Conservation (phyloP, 352 stramenopile species). For the Globisporangium spiculum region DNA sequence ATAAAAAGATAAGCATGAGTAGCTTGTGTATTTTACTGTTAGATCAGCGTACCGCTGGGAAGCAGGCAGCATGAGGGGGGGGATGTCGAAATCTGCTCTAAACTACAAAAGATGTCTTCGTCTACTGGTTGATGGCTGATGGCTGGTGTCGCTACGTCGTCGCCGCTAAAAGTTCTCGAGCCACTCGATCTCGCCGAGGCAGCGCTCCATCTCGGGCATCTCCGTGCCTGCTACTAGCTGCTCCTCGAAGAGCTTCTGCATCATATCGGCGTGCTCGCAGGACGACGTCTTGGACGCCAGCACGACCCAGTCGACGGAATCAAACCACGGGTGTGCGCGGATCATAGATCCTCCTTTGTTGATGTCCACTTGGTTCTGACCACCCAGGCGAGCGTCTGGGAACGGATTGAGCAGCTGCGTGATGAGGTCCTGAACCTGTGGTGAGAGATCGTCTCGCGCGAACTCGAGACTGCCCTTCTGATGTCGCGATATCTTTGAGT, state of each 20-base stretch:
- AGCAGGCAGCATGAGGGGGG: no score
- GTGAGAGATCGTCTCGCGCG: constrained; percentile 44
- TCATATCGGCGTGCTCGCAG: constrained; percentile 40
- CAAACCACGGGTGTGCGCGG: constrained; percentile 80
- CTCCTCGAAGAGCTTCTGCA: constrained; percentile 61
- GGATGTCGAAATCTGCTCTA: neutral
- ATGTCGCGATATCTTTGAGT: constrained; percentile 84
- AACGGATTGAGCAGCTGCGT: constrained; percentile 71
- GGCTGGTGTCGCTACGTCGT: neutral
- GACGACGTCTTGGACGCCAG: constrained; percentile 68
- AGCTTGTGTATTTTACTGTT: neutral
- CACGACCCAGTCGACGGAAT: constrained; percentile 69
- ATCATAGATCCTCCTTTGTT: constrained; percentile 75
- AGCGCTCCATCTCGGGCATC: constrained; percentile 63
- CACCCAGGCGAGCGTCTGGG: constrained; percentile 59
- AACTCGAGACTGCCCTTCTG: constrained; percentile 64
- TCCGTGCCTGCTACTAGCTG: constrained; percentile 37
- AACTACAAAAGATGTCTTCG: constrained; percentile 2
- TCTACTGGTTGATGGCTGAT: neutral
- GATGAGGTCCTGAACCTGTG: constrained; percentile 55
- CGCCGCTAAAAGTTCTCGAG: constrained; percentile 67
- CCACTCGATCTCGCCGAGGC: constrained; percentile 63
- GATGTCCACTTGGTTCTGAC: constrained; percentile 76
- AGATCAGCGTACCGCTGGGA: neutral
- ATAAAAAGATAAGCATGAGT: neutral